Conservation (phyloP, 1,284 basidiomycete genomes). For the Boletellus dicymbophilus region DNA sequence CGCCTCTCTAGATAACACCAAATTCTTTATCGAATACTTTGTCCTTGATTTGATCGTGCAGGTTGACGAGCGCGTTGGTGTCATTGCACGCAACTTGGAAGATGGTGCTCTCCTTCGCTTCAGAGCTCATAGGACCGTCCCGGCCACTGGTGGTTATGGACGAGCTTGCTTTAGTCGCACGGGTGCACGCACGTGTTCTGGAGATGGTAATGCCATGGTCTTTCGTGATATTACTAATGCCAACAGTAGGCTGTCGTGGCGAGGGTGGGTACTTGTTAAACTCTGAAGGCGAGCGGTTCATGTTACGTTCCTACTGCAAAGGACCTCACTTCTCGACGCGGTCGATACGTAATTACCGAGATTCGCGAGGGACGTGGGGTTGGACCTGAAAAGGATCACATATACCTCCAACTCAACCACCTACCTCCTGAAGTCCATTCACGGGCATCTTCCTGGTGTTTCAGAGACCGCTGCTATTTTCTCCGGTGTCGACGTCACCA, state of each 20-base stretch:
- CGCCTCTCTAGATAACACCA: slow-evolving; percentile 99
- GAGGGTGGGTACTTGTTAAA: slow-evolving; percentile 99
- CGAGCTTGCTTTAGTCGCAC: slow-evolving; percentile 99
- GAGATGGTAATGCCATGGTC: slow-evolving; percentile 99
- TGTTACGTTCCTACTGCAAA: slow-evolving; percentile 99
- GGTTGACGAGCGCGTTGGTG: slow-evolving; percentile 98
- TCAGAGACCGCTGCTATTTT: slow-evolving; percentile 99
- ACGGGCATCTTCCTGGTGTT: slow-evolving; percentile 98
- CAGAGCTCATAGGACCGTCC: slow-evolving; percentile 97
- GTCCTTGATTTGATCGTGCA: slow-evolving; percentile 99
- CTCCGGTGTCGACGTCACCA: slow-evolving; percentile 99
- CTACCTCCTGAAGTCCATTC: slow-evolving; percentile 94
- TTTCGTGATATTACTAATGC: slow-evolving; percentile 55
- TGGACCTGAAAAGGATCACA: slow-evolving; percentile 98
- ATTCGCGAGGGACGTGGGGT: slow-evolving; percentile 99
- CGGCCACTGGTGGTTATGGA: slow-evolving; percentile 98
- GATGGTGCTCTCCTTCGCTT: slow-evolving; percentile 99
- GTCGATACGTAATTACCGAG: slow-evolving; percentile 99
- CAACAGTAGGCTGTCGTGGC: slow-evolving; percentile 84
- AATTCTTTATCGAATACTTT: slow-evolving; percentile 99
- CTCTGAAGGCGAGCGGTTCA: slow-evolving; percentile 99
- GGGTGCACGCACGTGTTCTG: slow-evolving; percentile 98
- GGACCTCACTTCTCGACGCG: slow-evolving; percentile 98
- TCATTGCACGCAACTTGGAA: slow-evolving; percentile 99
- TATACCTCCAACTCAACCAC: slow-evolving; percentile 97